These are phyloP conservation scores for Coemansia sp. DNA, from an alignment of 371 early-diverging fungal genomes.

Conservation along the genomic window DNA sequence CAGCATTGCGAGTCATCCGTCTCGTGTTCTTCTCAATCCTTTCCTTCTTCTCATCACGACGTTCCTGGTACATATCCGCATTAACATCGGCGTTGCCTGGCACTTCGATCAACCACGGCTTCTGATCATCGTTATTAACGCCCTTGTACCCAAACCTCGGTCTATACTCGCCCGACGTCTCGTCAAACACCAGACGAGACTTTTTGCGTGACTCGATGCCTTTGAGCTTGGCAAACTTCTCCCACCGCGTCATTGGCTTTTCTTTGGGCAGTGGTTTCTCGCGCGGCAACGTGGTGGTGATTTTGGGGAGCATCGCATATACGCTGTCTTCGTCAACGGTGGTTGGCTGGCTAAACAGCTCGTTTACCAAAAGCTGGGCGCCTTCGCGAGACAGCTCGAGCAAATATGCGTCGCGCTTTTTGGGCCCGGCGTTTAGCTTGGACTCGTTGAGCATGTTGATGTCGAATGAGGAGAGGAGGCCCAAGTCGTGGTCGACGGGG, in stretches of 20 bases:
- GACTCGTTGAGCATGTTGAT: slow-evolving; percentile 71
- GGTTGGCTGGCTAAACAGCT: slow-evolving; percentile 80
- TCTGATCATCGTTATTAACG: slow-evolving; percentile 68
- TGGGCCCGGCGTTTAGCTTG: slow-evolving; percentile 52
- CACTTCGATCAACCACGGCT: slow-evolving; percentile 92
- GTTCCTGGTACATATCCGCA: slow-evolving; percentile 79
- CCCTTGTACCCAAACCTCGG: slow-evolving; percentile 93
- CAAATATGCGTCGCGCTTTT: slow-evolving; percentile 63
- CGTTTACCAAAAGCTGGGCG: slow-evolving; percentile 84
- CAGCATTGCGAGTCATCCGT: slow-evolving; percentile 78
- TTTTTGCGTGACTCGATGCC: slow-evolving; percentile 92
- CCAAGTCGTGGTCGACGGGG: slow-evolving; percentile 85
- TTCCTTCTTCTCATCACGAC: slow-evolving; percentile 78
- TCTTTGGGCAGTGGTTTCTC: slow-evolving; percentile 88
- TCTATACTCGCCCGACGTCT: slow-evolving; percentile 79
- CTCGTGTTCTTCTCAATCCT: slow-evolving; percentile 83
- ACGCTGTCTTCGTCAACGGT: slow-evolving; percentile 70
- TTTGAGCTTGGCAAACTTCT: slow-evolving; percentile 97
- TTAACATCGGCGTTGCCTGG: slow-evolving; percentile 75
- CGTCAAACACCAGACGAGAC: slow-evolving; percentile 83
- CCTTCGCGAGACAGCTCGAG: slow-evolving; percentile 76
- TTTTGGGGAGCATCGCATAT: slow-evolving; percentile 77
- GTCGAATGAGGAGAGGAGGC: slow-evolving; percentile 76
- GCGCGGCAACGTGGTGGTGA: slow-evolving; percentile 71
- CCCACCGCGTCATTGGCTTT: slow-evolving; percentile 94